Base-by-base conservation (phyloP, 139 green algal genomes). In the Raphidocelis subcapitata region DNA sequence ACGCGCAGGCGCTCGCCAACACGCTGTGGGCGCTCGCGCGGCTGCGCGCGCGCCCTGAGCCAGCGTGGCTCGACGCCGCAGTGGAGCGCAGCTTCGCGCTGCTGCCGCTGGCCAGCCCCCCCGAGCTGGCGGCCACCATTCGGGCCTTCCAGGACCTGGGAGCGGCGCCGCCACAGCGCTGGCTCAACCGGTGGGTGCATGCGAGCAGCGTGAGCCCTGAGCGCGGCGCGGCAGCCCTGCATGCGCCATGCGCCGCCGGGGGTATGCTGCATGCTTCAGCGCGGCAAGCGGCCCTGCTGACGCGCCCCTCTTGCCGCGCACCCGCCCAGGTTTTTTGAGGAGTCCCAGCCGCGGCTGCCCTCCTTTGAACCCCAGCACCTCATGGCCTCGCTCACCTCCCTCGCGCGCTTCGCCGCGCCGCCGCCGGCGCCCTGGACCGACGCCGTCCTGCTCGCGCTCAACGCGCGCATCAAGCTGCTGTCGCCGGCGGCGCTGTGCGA, bases 311-410 rank as follows among this genome's bases (percentile, higher is more conserved):
- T n/a, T n/a, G n/a, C n/a, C n/a, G n/a, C n/a, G 28, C 23, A 24
- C 54, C 29, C 24, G 18, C 8, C 46, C 70, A 76, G 70, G 44
- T 69, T 76, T 32, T 76, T 63, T 35, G 59, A 56, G 14, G 57
- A 29, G 2, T 67, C 69, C 2, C 57, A 67, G 37, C 28, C 56
- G 1, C 20, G 32, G 18, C 57, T 75, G 57, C 29, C 69, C 0
- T 37, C 69, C 16, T 75, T 75, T 56, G 64, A 15, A 23, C 16
- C 35, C 23, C 21, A 52, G 20, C 60, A 64, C 32, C 47, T 69
- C 20, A 18, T 46, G 10, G 15, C 21, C 4, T 32, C 14, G 1
- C 49, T 69, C 23, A 32, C 51, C 23, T 54, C 61, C 3, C 61
- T 76, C 18, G 70, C 49, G 47, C 60, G 31, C 10, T 23, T 76